Evolutionary conservation across 2,329 filamentous ascomycete species (phyloP).

Genomic region (Fusarium hainanense): DNA sequence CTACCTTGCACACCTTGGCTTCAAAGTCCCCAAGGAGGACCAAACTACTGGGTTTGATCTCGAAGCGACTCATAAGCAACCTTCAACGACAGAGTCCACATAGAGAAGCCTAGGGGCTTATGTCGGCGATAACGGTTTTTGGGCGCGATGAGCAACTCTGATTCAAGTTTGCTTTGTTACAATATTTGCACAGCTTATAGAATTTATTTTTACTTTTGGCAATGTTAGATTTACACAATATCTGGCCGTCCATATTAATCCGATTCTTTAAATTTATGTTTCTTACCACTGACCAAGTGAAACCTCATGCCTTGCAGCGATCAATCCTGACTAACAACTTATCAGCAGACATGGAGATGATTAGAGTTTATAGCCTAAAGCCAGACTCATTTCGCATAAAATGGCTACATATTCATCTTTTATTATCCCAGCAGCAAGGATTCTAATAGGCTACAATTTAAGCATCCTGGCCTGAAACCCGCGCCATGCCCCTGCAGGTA

Average conservation of each 20-base stretch:
- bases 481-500: background rate
- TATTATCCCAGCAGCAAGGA: background rate
- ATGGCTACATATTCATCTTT: too few relatives aligned
- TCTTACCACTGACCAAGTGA: background rate
- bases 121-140: background rate
- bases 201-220: background rate
- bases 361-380: background rate
- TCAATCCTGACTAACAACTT: background rate
- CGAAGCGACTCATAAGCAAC: background rate
- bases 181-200: background rate
- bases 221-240: background rate
- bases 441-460: background rate
- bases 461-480: background rate
- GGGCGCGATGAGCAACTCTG: background rate
- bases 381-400: background rate
- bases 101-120: background rate
- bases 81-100: background rate
- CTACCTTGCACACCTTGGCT: slow-evolving; percentile 35
- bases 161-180: background rate
- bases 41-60: background rate
- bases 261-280: background rate
- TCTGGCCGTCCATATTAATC: background rate
- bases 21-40: slow-evolving; percentile 18
- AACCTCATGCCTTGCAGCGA: background rate
- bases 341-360: background rate